Conservation (phyloP, 2,329 filamentous ascomycete genomes). For the Aspergillus bombycis region DNA sequence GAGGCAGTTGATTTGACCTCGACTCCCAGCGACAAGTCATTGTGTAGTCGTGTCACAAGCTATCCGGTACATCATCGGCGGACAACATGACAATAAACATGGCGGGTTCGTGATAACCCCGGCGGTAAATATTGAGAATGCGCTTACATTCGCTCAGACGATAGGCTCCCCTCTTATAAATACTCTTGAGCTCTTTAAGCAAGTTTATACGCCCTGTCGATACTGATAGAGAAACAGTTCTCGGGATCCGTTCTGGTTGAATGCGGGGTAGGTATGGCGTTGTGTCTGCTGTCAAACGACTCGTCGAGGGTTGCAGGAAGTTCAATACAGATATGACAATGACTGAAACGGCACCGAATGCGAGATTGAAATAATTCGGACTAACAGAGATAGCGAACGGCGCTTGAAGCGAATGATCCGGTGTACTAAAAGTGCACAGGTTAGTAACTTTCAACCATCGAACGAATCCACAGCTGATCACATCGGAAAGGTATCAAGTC, state of each 20-base stretch:
- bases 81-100: not conserved
- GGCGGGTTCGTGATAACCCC: not conserved
- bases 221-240: not conserved
- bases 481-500: not conserved
- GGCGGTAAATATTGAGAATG: not conserved
- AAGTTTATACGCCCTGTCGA: not conserved
- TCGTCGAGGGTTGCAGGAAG: not conserved
- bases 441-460: not conserved
- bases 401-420: not conserved
- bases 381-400: not conserved
- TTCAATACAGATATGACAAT: not conserved
- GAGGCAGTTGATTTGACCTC: not conserved
- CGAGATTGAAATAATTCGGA: not conserved
- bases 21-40: not conserved
- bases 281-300: slow-evolving; percentile 3
- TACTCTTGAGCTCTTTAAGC: not conserved
- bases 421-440: not conserved
- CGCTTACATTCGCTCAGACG: slow-evolving; percentile 10
- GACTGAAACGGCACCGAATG: not conserved
- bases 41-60: not conserved
- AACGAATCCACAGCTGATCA: not conserved
- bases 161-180: not conserved
- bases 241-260: not conserved
- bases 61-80: not conserved
- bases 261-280: slow-evolving; percentile 13